These are phyloP conservation scores for Termitomyces eurrhizus DNA, from an alignment of 768 basidiomycete genomes.

Conservation along the genomic window DNA sequence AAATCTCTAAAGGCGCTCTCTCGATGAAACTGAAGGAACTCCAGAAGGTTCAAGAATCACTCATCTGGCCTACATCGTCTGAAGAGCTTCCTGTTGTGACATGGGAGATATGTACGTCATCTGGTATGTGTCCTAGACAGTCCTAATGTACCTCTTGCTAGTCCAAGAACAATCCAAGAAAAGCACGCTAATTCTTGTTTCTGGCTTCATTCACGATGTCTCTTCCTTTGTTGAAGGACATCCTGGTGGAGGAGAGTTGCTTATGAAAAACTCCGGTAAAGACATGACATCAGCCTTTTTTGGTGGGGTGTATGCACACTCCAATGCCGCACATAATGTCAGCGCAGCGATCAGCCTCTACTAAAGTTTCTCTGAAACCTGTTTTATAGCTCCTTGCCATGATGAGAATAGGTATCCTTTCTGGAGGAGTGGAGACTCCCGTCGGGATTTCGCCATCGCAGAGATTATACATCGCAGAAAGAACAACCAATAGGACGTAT, in stretches of 20 bases:
- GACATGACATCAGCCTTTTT: constrained; percentile 85
- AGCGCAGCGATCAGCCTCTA: constrained; percentile 18
- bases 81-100: constrained; percentile 69
- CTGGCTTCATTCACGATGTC: constrained; percentile 87
- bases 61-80: constrained; percentile 56
- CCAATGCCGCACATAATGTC: constrained; percentile 79
- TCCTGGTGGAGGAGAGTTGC: constrained; percentile 68
- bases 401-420: constrained; percentile 70
- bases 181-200: constrained; percentile 65
- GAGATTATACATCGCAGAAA: constrained; percentile 36
- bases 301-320: constrained; percentile 81
- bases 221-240: constrained; percentile 69
- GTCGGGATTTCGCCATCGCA: constrained; percentile 44
- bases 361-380: neutral
- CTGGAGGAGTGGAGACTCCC: constrained; percentile 58
- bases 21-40: constrained; percentile 82
- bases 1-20: constrained; percentile 77
- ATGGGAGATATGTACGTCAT: constrained; percentile 74
- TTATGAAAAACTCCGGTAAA: constrained; percentile 64
- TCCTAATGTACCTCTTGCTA: constrained; percentile 21
- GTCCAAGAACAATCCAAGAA: constrained; percentile 66
- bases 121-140: neutral
- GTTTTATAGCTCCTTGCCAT: constrained; percentile 44
- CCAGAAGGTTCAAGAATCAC: constrained; percentile 54
- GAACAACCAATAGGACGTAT: constrained; percentile 4